Base-by-base conservation (phyloP, 129 eudicot species). In the Centaurea solstitialis region DNA sequence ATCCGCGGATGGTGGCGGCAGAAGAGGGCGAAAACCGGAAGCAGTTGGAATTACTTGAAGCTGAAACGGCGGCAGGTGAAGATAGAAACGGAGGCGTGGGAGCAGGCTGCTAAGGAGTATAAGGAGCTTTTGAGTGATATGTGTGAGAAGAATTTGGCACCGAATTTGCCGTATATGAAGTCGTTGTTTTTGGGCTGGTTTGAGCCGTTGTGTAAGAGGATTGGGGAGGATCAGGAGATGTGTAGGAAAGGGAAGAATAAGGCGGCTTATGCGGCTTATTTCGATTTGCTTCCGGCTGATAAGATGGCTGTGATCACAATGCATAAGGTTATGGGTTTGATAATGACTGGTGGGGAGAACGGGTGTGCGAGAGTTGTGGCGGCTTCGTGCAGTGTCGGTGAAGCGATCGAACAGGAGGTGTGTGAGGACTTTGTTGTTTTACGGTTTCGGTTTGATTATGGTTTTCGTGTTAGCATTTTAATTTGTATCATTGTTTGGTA, bases 121-220 rank as follows among this genome's bases (percentile, higher is more conserved):
- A 87, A 39, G 78, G 97, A 90, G 85, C 90, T 94, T 41, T 78
- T 94, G 72, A 74, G 76, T 81, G 98, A 94, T 43, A 94, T 94
- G 98, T 92, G 98, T 83, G 88, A 92, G 72, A 90, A 86, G 78
- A 94, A 86, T 33, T 77, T 94, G 47, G 97, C 97, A 1, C 98
- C 98, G 1, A 94, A 92, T 90, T 87, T 94, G 86, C 98, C 98
- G 5, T 92, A 90, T 77, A 85, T 94, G 89, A 94, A 92, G 86
- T 92, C 94, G 5, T 89, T 94, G 84, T 94, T 94, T 85, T 86
- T 94, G 67, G 98, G 97, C 45, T 94, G 98, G 98, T 94, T 88
- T 83, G 97, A 94, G 75, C 98, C 98, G 9, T 80, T 94, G 26
- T 45, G 90, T 37, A 81, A 75, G 81, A 89, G 79, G 87, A 92